Evolutionary conservation across 176 grass and related monocot genomes (phyloP), one percentile per base, ranked within the genome.

Genomic region (Alopecurus myosuroides): DNA sequence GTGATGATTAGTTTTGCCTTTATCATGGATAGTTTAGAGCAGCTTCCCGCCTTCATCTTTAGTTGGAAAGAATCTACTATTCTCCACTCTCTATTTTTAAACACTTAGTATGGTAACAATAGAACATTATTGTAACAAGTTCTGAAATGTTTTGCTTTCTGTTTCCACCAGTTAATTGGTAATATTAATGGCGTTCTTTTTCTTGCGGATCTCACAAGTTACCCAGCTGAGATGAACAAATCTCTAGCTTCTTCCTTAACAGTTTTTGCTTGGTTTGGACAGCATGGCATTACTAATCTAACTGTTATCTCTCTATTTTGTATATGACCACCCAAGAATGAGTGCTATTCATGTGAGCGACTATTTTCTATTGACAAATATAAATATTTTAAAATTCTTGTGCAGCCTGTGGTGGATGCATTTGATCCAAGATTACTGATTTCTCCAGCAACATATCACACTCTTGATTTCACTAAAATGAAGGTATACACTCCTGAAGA

Each of bases 381-480:
- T 78, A 74, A 80, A 68, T 76, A 8, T 28, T 84, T 49, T 81
- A 52, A 19, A 55, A 63, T 69, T 79, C 28, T 85, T 70, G 67
- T 92, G 86, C 90, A 99, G 97, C 97, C 97, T 87, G 97, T 99
- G 51, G 97, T 99, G 64, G 97, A 99, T 86, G 97, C 97, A 42
- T 99, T 99, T 81, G 97, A 99, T 85, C 94, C 97, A 78, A 99
- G 97, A 89, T 78, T 99, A 62, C 90, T 99, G 65, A 64, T 99
- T 49, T 99, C 91, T 75, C 90, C 86, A 3, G 76, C 97, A 79
- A 91, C 50, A 48, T 74, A 78, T 77, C 97, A 97, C 74, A 91
- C 70, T 15, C 86, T 99, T 65, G 92, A 99, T 88, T 99, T 99
- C 64, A 92, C 89, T 88, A 87, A 60, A 78, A 89, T 89, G 78